Percentiles rank a stretch among this genome's conserved stretches.
These are phyloP conservation scores for Trichosanthes truncata DNA, from an alignment of 306 rosid genomes.

Conservation along the genomic window DNA sequence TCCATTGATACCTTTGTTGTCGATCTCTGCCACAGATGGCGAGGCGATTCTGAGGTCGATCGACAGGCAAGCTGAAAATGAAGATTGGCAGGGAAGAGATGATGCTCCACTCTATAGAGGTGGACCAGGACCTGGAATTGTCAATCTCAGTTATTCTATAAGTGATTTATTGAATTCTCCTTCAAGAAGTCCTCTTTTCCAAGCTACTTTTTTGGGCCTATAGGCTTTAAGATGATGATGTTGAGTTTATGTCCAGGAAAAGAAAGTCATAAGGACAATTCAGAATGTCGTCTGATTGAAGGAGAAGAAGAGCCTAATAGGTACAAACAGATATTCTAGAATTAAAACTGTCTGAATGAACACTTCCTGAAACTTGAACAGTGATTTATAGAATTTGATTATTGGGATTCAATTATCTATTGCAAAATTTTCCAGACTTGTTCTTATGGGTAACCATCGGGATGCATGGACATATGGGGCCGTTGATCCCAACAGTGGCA, in stretches of 20 bases:
- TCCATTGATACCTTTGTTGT: conserved; percentile 65
- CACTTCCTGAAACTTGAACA: neutral
- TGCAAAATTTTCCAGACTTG: conserved; percentile 38
- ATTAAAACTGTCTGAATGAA: neutral
- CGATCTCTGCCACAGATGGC: conserved; percentile 47
- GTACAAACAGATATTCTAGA: conserved; percentile 16
- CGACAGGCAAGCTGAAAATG: conserved; percentile 46
- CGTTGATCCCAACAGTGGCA: conserved; percentile 77
- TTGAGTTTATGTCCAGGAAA: conserved; percentile 34
- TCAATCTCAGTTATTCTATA: conserved; percentile 45
- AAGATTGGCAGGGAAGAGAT: conserved; percentile 65
- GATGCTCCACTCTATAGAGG: conserved; percentile 40
- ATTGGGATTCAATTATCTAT: neutral
- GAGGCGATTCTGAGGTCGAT: conserved; percentile 40
- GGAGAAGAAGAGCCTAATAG: conserved; percentile 76
- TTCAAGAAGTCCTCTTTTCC: neutral
- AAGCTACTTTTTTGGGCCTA: neutral
- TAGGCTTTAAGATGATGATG: neutral
- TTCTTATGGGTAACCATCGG: conserved; percentile 69
- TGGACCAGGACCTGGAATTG: conserved; percentile 75
- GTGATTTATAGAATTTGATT: neutral
- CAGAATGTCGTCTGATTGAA: conserved; percentile 55
- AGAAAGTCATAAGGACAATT: conserved; percentile 36
- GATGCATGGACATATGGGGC: conserved; percentile 90
- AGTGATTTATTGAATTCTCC: neutral